These are phyloP conservation scores for Teratosphaeria gauchensis DNA, from an alignment of 2,329 filamentous ascomycete species.

Conservation along the genomic window DNA sequence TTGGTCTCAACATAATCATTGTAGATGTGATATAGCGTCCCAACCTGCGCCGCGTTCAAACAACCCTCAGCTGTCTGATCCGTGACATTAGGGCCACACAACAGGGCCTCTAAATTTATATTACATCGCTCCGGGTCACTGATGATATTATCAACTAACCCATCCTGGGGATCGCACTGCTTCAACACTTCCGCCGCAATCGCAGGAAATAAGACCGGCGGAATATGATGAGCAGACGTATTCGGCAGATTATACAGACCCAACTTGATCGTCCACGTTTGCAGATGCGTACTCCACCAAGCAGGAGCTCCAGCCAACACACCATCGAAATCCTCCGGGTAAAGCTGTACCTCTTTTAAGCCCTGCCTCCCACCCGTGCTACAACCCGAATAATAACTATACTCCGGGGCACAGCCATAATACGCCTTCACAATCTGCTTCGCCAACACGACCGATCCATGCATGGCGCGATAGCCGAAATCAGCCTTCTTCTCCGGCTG, in stretches of 20 bases:
- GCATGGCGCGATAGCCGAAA: conserved; percentile 33
- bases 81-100: conserved; percentile 25
- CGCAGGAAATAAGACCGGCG: conserved; percentile 32
- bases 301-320: conserved; percentile 44
- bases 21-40: conserved; percentile 34
- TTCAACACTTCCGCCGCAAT: conserved; percentile 37
- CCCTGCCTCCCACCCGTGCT: conserved; percentile 52
- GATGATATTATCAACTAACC: conserved; percentile 42
- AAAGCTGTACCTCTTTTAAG: conserved; percentile 43
- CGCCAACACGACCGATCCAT: conserved; percentile 40
- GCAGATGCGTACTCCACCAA: conserved; percentile 43
- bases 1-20: conserved; percentile 33
- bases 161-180: conserved; percentile 46
- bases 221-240: conserved; percentile 36
- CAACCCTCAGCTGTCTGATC: conserved; percentile 26
- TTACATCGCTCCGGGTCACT: conserved; percentile 38
- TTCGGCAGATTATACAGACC: conserved; percentile 41
- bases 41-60: conserved; percentile 36
- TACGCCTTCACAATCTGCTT: conserved; percentile 41
- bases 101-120: conserved; percentile 34
- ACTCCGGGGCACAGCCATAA: conserved; percentile 35
- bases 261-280: conserved; percentile 36
- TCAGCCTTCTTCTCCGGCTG: conserved; percentile 30
- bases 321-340: conserved; percentile 50
- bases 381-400: conserved; percentile 50